phyloP scores from a whole-genome alignment of 1,139 yeast species.

The Hemisphaericaspora subhashii region DNA sequence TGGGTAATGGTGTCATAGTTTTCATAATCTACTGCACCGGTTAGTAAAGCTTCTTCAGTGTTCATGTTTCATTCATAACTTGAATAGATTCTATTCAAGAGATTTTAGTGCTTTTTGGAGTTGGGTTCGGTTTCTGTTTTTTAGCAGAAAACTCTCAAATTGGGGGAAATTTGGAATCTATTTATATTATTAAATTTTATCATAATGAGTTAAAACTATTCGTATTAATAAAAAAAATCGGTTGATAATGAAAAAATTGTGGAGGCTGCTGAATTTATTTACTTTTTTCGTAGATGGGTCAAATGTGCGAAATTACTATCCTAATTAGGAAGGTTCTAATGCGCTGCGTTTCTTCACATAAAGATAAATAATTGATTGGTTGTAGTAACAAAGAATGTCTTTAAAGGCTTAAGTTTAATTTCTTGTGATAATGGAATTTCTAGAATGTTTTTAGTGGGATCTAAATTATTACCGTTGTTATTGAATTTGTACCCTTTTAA shows the following conservation, averaged over 20 bases:
- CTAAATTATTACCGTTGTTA: neutral
- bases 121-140: too few relatives aligned
- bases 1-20: conserved; percentile 17
- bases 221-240: too few relatives aligned
- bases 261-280: too few relatives aligned
- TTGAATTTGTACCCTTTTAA: conserved; percentile 2
- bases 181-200: too few relatives aligned
- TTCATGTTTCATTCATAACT: conserved; percentile 21
- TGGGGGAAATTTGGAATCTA: neutral
- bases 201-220: too few relatives aligned
- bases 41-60: conserved; percentile 32
- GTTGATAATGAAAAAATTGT: too few relatives aligned
- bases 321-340: neutral
- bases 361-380: conserved; percentile 4
- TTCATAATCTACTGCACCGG: conserved; percentile 25
- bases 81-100: neutral
- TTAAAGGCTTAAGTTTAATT: neutral
- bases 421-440: conserved; percentile 9
- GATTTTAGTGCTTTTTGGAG: too few relatives aligned
- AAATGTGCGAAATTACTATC: neutral
- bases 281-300: neutral
- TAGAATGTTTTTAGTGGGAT: conserved; percentile 1
- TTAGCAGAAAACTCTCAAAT: too few relatives aligned
- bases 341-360: conserved; percentile 1
- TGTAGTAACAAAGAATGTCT: conserved; percentile 2